These are phyloP conservation scores for Trametes elegans DNA, from an alignment of 768 basidiomycete species.

Conservation along the genomic window DNA sequence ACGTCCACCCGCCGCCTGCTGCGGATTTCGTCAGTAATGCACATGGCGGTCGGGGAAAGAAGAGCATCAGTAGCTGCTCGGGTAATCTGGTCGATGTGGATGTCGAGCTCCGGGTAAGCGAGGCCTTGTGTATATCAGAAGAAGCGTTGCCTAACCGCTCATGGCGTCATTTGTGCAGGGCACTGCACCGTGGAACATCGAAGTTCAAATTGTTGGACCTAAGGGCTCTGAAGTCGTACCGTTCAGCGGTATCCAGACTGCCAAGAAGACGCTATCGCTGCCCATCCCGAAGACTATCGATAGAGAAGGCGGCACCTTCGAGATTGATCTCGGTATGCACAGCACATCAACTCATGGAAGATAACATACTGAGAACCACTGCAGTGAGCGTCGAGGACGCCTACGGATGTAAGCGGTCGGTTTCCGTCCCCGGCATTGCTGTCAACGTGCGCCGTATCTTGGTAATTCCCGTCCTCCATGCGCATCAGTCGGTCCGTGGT, in stretches of 20 bases:
- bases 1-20: constrained; percentile 85
- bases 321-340: constrained; percentile 68
- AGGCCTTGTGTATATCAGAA: too few species aligned
- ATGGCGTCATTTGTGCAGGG: constrained; percentile 47
- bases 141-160: too few species aligned
- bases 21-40: constrained; percentile 62
- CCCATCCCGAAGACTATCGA: constrained; percentile 68
- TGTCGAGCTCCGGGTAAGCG: constrained; percentile 76
- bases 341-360: background rate
- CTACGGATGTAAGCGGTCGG: constrained; percentile 77
- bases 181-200: constrained; percentile 86
- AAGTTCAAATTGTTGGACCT: constrained; percentile 77
- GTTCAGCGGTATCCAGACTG: constrained; percentile 52
- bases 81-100: constrained; percentile 74
- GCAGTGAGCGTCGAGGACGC: constrained; percentile 83
- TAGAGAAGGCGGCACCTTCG: constrained; percentile 70
- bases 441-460: constrained; percentile 83
- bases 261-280: constrained; percentile 56
- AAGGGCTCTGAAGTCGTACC: constrained; percentile 58
- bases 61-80: constrained; percentile 72
- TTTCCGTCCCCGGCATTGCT: constrained; percentile 73
- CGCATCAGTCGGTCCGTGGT: background rate
- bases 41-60: constrained; percentile 45
- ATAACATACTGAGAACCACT: too few species aligned
- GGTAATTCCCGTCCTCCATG: constrained; percentile 40